Evolutionary conservation across 129 eudicot species (phyloP).

Genomic region (Artemisia annua): DNA sequence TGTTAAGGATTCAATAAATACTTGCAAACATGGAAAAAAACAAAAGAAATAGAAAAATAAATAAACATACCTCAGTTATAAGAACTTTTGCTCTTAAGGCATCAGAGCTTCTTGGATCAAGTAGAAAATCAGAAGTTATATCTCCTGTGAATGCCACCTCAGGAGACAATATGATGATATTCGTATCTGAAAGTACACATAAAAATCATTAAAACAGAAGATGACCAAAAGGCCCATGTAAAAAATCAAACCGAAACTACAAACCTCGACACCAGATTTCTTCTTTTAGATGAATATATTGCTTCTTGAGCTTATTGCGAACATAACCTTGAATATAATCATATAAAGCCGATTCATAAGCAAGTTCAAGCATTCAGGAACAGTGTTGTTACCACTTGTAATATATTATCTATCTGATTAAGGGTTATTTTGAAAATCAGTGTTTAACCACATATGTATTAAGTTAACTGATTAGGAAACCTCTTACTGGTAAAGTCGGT

Average conservation of each 20-base stretch:
- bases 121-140: conserved; percentile 81
- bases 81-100: conserved; percentile 91
- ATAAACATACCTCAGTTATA: conserved; percentile 70
- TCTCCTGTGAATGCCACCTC: conserved; percentile 98
- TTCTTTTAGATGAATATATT: conserved; percentile 79
- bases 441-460: background rate
- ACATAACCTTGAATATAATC: conserved; percentile 74
- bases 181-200: conserved; percentile 61
- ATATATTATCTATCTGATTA: no score
- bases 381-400: background rate
- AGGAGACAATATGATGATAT: conserved; percentile 80
- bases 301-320: conserved; percentile 89
- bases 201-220: background rate
- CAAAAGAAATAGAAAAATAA: background rate
- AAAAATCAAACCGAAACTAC: conserved; percentile 21
- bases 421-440: background rate
- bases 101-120: conserved; percentile 90
- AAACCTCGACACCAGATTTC: conserved; percentile 94
- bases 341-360: background rate
- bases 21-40: background rate
- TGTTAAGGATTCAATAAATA: no score
- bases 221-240: conserved; percentile 1
- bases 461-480: no score
- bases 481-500: no score
- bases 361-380: conserved; percentile 3